Evolutionary conservation across 768 basidiomycete genomes (phyloP).

Genomic region (Phylloporus rhodoxanthus): DNA sequence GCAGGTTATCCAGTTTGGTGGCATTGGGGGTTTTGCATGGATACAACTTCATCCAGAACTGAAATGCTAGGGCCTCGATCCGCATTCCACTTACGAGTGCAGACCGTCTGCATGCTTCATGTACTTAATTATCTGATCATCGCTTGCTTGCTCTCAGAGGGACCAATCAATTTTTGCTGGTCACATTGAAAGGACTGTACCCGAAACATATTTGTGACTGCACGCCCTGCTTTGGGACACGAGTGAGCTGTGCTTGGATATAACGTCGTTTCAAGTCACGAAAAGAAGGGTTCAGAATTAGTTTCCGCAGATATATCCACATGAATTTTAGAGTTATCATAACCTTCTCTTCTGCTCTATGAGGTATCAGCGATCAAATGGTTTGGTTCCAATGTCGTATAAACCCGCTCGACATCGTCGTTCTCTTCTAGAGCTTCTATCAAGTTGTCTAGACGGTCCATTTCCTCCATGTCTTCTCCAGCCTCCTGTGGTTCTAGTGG

Average conservation of each 20-base stretch:
- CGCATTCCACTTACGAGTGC: slow-evolving; percentile 6
- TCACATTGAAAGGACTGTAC: background rate
- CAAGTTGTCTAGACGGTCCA: slow-evolving; percentile 36
- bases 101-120: slow-evolving; percentile 8
- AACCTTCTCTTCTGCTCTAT: slow-evolving; percentile 9
- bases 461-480: slow-evolving; percentile 34
- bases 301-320: background rate
- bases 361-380: slow-evolving; percentile 18
- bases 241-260: background rate
- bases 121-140: slow-evolving; percentile 11
- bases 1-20: slow-evolving; percentile 39
- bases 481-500: slow-evolving; percentile 39
- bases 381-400: slow-evolving; percentile 43
- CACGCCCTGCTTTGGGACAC: background rate
- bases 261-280: background rate
- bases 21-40: slow-evolving; percentile 35
- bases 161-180: background rate
- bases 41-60: slow-evolving; percentile 25
- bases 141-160: slow-evolving; percentile 3
- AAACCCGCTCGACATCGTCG: slow-evolving; percentile 55
- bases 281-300: background rate
- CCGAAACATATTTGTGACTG: background rate
- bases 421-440: slow-evolving; percentile 50
- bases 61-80: slow-evolving; percentile 6
- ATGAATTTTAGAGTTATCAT: background rate